Evolutionary conservation across 768 basidiomycete genomes (phyloP).

Genomic region (Coprinopsis strossmayeri): DNA sequence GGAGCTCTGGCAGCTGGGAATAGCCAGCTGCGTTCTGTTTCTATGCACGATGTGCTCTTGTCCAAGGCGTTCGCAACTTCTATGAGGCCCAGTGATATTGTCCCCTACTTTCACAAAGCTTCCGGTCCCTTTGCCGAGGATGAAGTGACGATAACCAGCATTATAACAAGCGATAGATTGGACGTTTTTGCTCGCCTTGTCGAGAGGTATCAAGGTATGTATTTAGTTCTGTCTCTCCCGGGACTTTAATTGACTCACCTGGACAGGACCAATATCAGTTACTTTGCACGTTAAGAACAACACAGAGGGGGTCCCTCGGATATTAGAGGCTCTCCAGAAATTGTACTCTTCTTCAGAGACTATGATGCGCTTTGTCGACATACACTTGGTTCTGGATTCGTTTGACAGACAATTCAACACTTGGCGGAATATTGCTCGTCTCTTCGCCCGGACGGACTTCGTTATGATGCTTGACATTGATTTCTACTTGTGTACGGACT

Average conservation of each 20-base stretch:
- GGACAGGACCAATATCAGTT: conserved; percentile 75
- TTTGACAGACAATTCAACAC: conserved; percentile 85
- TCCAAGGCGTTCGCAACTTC: conserved; percentile 66
- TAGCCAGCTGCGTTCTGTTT: conserved; percentile 11
- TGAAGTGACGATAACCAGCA: conserved; percentile 81
- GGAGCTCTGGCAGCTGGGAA: neutral
- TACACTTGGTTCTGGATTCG: conserved; percentile 79
- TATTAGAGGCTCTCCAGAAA: conserved; percentile 57
- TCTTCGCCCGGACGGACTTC: conserved; percentile 78
- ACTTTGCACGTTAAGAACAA: conserved; percentile 67
- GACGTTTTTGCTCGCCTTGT: conserved; percentile 66
- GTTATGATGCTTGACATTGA: conserved; percentile 93
- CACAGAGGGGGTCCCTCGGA: conserved; percentile 34
- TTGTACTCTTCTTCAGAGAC: conserved; percentile 61
- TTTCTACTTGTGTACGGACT: conserved; percentile 80
- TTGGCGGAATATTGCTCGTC: conserved; percentile 81
- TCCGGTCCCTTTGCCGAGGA: conserved; percentile 45
- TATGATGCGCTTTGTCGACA: conserved; percentile 69
- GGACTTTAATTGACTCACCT: conserved; percentile 5
- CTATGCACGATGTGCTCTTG: conserved; percentile 43
- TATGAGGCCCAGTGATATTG: conserved; percentile 67
- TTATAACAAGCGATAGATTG: conserved; percentile 77
- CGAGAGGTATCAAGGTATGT: conserved; percentile 67
- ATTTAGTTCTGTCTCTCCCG: neutral
- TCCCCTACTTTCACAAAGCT: conserved; percentile 79